Evolutionary conservation across 805 yeast genomes (phyloP).

Genomic region (Monosporozyma yasuniensis): DNA sequence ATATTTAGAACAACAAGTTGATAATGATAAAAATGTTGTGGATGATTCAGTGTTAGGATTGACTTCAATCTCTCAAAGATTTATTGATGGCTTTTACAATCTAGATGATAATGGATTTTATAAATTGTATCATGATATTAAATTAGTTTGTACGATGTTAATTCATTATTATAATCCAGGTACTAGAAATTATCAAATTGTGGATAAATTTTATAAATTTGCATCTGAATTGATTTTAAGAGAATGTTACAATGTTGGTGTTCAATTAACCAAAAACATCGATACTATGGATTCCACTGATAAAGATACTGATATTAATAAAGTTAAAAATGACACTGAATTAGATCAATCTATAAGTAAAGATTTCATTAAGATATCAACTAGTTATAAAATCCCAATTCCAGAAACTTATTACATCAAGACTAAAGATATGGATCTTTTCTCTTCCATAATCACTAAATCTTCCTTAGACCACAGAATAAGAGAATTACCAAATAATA

Average conservation of each 20-base stretch:
- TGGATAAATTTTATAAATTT: conserved; percentile 57
- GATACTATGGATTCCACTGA: conserved; percentile 5
- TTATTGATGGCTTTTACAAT: conserved; percentile 33
- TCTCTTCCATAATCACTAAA: conserved; percentile 60
- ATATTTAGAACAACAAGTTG: conserved; percentile 26
- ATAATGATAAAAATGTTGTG: conserved; percentile 14
- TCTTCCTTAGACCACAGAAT: conserved; percentile 72
- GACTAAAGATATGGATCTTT: conserved; percentile 65
- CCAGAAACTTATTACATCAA: conserved; percentile 58
- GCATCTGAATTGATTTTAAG: conserved; percentile 54
- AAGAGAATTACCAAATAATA: conserved; percentile 54
- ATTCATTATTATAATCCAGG: conserved; percentile 44
- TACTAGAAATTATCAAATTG: conserved; percentile 37
- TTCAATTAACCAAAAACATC: conserved; percentile 16
- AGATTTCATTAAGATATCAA: conserved; percentile 55
- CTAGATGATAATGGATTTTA: conserved; percentile 36
- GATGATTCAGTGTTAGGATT: conserved; percentile 19
- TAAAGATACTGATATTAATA: conserved; percentile 5
- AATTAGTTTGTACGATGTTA: conserved; percentile 42
- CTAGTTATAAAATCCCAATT: conserved; percentile 41
- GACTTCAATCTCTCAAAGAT: conserved; percentile 39
- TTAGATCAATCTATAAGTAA: conserved; percentile 37
- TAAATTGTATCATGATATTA: conserved; percentile 57
- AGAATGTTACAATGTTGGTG: conserved; percentile 44
- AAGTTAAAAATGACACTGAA: conserved; percentile 18